Evolutionary conservation across 768 basidiomycete genomes (phyloP).

Genomic region (Tricholoma saponaceum): DNA sequence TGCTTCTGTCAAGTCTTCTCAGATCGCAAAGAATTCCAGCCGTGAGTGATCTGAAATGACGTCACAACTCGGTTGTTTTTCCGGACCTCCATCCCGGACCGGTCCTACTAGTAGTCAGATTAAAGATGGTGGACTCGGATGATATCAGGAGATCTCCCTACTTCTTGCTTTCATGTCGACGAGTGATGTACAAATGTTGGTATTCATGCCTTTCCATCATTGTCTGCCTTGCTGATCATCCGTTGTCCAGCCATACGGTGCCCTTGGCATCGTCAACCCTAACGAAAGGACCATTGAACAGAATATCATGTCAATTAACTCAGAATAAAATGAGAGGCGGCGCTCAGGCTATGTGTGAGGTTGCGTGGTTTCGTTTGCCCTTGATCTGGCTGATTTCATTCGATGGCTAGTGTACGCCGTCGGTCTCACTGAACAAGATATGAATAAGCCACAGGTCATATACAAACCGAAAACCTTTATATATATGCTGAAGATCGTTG

Average conservation of each 20-base stretch:
- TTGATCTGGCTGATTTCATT: background rate
- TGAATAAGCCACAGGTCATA: slow-evolving; percentile 77
- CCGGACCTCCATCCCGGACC: background rate
- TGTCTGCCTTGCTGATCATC: slow-evolving; percentile 1
- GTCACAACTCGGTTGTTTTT: no score
- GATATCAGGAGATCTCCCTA: background rate
- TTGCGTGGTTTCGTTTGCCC: background rate
- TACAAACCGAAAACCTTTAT: background rate
- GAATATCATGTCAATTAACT: slow-evolving; percentile 67
- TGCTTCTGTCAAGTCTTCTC: no score
- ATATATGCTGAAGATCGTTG: slow-evolving; percentile 4
- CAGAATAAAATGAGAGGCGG: slow-evolving; percentile 74
- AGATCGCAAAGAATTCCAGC: no score
- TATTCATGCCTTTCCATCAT: background rate
- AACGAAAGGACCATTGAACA: slow-evolving; percentile 54
- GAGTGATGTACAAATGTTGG: slow-evolving; percentile 37
- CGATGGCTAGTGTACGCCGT: slow-evolving; percentile 65
- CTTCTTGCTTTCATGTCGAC: slow-evolving; percentile 37
- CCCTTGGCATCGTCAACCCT: slow-evolving; percentile 26
- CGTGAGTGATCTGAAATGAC: no score
- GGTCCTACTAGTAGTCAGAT: background rate
- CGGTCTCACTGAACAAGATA: slow-evolving; percentile 73
- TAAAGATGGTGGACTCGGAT: background rate
- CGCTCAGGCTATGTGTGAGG: slow-evolving; percentile 84
- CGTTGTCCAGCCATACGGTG: slow-evolving; percentile 34